Conservation (phyloP, 1,284 basidiomycete species). For the Cutaneotrichosporon spelunceum region DNA sequence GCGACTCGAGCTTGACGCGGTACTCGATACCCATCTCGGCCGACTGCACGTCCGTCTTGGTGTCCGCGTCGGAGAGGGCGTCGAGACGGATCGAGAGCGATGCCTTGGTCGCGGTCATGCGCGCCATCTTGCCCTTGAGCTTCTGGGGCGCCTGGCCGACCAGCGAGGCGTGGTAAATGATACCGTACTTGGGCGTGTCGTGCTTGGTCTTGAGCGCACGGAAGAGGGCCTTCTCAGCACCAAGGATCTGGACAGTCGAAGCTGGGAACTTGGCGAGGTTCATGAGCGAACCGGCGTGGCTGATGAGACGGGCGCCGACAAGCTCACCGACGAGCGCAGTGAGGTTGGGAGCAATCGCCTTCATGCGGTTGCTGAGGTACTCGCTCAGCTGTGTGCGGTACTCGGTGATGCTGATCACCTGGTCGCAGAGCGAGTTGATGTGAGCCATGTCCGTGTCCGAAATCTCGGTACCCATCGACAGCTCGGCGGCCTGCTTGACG, state of each 20-base stretch:
- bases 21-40: slow-evolving; percentile 88
- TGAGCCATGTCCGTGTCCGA: slow-evolving; percentile 91
- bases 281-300: slow-evolving; percentile 91
- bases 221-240: slow-evolving; percentile 98
- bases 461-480: slow-evolving; percentile 99
- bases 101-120: slow-evolving; percentile 98
- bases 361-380: slow-evolving; percentile 96
- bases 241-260: slow-evolving; percentile 95
- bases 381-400: slow-evolving; percentile 92
- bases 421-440: slow-evolving; percentile 92
- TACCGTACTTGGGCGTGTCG: slow-evolving; percentile 96
- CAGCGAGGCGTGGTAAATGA: slow-evolving; percentile 94
- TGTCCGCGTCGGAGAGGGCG: slow-evolving; percentile 86
- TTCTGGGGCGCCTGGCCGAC: slow-evolving; percentile 97
- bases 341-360: slow-evolving; percentile 88
- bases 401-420: slow-evolving; percentile 90
- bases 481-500: slow-evolving; percentile 86
- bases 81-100: slow-evolving; percentile 95
- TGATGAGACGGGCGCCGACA: slow-evolving; percentile 92
- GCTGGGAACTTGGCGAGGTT: slow-evolving; percentile 95
- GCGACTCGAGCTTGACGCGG: slow-evolving; percentile 90
- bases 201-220: slow-evolving; percentile 98
- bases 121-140: slow-evolving; percentile 99
- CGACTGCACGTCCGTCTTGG: slow-evolving; percentile 75
- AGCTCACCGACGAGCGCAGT: slow-evolving; percentile 95